Conservation (phyloP, 2,329 filamentous ascomycete genomes). For the Paracoccidioides brasiliensis region DNA sequence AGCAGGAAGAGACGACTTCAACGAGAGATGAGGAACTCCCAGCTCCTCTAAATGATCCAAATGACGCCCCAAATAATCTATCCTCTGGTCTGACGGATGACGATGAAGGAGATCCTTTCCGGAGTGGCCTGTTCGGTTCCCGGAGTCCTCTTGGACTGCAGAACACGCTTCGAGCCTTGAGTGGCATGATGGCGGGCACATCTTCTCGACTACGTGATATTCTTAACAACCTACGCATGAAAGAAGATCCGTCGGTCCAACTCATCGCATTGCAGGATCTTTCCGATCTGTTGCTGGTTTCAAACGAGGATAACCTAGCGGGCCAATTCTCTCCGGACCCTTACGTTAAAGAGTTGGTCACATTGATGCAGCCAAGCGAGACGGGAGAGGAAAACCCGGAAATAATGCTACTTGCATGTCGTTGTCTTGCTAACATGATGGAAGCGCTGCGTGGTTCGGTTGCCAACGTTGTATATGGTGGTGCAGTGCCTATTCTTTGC, state of each 20-base stretch:
- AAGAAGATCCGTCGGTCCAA: slow-evolving; percentile 76
- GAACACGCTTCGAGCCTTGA: slow-evolving; percentile 71
- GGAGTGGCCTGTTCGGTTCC: slow-evolving; percentile 48
- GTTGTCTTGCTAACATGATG: slow-evolving; percentile 94
- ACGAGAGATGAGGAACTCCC: slow-evolving; percentile 37
- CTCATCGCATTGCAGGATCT: slow-evolving; percentile 85
- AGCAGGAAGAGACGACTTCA: slow-evolving; percentile 30
- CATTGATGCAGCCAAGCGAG: slow-evolving; percentile 81
- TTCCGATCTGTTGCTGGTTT: slow-evolving; percentile 83
- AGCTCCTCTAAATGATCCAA: slow-evolving; percentile 50
- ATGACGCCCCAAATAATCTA: slow-evolving; percentile 36
- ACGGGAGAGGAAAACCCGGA: slow-evolving; percentile 84
- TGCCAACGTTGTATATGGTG: slow-evolving; percentile 93
- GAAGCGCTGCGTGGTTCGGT: slow-evolving; percentile 87
- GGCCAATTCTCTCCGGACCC: slow-evolving; percentile 90
- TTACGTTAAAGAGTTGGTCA: slow-evolving; percentile 88
- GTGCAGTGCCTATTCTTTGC: slow-evolving; percentile 85
- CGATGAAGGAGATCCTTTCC: slow-evolving; percentile 49
- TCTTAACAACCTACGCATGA: slow-evolving; percentile 60
- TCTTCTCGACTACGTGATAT: slow-evolving; percentile 68
- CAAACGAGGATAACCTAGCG: slow-evolving; percentile 90
- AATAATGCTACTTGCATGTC: slow-evolving; percentile 91
- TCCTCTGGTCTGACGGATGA: slow-evolving; percentile 32
- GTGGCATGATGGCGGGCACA: slow-evolving; percentile 81
- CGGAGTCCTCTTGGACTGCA: slow-evolving; percentile 57